Percentiles rank a stretch among this genome's conserved stretches.
These are phyloP conservation scores for Aureobasidium vineae DNA, from an alignment of 2,329 filamentous ascomycete genomes.

Conservation along the genomic window DNA sequence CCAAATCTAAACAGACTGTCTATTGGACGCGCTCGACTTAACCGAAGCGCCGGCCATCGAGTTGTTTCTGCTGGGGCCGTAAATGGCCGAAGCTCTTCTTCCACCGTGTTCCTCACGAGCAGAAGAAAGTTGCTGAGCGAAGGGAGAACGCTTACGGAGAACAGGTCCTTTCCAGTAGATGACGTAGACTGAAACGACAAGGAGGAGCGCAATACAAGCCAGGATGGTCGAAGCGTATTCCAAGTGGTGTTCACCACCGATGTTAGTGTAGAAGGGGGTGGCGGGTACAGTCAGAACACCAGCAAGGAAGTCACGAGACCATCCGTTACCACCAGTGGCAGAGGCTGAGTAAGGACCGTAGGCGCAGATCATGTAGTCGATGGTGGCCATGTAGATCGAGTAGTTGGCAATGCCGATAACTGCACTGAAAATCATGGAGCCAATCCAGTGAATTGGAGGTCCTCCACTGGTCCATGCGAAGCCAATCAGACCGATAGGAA, in stretches of 20 bases:
- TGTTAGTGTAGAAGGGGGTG: conserved; percentile 57
- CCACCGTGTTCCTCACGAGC: conserved; percentile 25
- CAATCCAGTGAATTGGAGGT: conserved; percentile 66
- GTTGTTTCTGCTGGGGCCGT: conserved; percentile 17
- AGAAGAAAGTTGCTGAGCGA: conserved; percentile 48
- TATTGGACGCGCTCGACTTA: conserved; percentile 4
- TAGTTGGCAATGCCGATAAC: conserved; percentile 71
- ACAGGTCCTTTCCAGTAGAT: conserved; percentile 58
- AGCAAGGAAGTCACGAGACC: conserved; percentile 70
- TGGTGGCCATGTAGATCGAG: conserved; percentile 65
- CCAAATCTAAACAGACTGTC: conserved; percentile 1
- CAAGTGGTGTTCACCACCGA: conserved; percentile 45
- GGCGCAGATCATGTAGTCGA: conserved; percentile 74
- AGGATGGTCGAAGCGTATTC: conserved; percentile 59
- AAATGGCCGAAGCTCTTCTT: conserved; percentile 24
- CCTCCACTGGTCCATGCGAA: conserved; percentile 71
- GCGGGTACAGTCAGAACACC: conserved; percentile 70
- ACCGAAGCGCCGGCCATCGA: conserved; percentile 12
- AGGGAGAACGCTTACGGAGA: conserved; percentile 53
- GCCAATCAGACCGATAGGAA: conserved; percentile 68
- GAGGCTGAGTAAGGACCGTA: conserved; percentile 73
- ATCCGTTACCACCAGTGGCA: conserved; percentile 74
- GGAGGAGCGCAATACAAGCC: conserved; percentile 50
- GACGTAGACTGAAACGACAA: conserved; percentile 56
- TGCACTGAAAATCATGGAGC: conserved; percentile 63